Percentiles rank a stretch among this genome's conserved stretches.
phyloP scores from a whole-genome alignment of 2,329 filamentous ascomycete species.

The Monosporascus sp. region DNA sequence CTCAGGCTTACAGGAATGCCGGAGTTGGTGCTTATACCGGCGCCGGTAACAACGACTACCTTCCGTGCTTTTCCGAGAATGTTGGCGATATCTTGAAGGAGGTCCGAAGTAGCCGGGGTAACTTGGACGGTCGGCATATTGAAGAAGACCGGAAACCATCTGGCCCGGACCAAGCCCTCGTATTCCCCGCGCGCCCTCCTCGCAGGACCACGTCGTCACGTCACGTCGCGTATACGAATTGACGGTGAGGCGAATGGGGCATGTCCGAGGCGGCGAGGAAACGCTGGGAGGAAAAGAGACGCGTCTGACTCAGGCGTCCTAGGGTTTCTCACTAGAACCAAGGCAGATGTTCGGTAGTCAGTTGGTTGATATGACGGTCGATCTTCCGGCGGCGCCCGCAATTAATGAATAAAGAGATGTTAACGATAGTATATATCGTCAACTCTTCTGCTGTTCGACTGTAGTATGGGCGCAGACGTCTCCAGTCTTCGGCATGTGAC shows the following conservation, averaged over 20 bases:
- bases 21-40: constrained; percentile 70
- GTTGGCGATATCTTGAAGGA: constrained; percentile 62
- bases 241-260: background rate
- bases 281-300: background rate
- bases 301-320: background rate
- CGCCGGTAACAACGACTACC: constrained; percentile 66
- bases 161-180: background rate
- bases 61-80: constrained; percentile 59
- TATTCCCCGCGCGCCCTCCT: background rate
- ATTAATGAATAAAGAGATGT: too few species aligned
- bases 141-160: background rate
- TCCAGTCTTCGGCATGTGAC: too few species aligned
- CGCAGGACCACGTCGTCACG: background rate
- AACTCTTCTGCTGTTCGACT: too few species aligned
- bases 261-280: too few species aligned
- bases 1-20: constrained; percentile 60
- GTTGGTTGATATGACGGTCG: too few species aligned
- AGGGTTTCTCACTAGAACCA: background rate
- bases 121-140: constrained; percentile 57
- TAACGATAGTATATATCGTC: too few species aligned
- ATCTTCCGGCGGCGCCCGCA: too few species aligned
- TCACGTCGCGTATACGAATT: background rate
- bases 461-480: too few species aligned
- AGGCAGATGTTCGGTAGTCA: too few species aligned
- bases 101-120: constrained; percentile 41